Evolutionary conservation across 2,329 filamentous ascomycete genomes (phyloP).

Genomic region (Fusarium sambucinum): DNA sequence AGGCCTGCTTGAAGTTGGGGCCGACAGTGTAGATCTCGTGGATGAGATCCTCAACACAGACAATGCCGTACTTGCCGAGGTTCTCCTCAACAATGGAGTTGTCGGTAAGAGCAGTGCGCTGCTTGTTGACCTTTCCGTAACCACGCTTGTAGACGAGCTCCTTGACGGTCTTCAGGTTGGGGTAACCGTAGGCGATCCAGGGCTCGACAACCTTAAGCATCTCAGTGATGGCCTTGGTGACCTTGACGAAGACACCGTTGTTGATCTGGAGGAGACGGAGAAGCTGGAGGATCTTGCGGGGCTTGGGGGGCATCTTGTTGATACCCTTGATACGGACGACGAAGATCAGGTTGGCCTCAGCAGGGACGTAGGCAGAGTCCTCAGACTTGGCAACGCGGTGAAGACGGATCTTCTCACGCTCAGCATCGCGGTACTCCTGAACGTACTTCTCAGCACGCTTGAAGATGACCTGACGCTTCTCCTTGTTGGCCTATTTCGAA

Average conservation of each 20-base stretch:
- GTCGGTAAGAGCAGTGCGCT: conserved; percentile 95
- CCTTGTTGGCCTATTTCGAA: conserved; percentile 85
- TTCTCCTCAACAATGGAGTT: conserved; percentile 97
- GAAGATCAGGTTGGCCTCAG: conserved; percentile 96
- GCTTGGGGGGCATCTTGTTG: conserved; percentile 99
- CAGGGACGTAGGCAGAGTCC: conserved; percentile 93
- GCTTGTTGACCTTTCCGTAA: conserved; percentile 99
- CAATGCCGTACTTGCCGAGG: conserved; percentile 98
- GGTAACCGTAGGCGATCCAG: conserved; percentile 99
- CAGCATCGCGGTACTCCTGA: conserved; percentile 97
- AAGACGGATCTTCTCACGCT: conserved; percentile 98
- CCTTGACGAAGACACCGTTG: conserved; percentile 97
- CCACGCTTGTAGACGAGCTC: conserved; percentile 99
- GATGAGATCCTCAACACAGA: conserved; percentile 99
- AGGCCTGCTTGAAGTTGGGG: conserved; percentile 99
- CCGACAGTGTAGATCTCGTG: conserved; percentile 99
- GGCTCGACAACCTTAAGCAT: conserved; percentile 99
- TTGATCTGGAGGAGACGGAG: conserved; percentile 99
- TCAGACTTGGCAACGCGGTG: conserved; percentile 89
- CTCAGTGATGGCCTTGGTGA: conserved; percentile 97
- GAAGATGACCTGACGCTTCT: conserved; percentile 99
- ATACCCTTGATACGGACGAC: conserved; percentile 99
- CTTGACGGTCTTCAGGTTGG: conserved; percentile 98
- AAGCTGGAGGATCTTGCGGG: conserved; percentile 99
- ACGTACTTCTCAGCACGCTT: conserved; percentile 99